Evolutionary conservation across 2,329 filamentous ascomycete genomes (phyloP), one percentile per base, ranked within the genome.

Genomic region (Aspergillus aculeatus): DNA sequence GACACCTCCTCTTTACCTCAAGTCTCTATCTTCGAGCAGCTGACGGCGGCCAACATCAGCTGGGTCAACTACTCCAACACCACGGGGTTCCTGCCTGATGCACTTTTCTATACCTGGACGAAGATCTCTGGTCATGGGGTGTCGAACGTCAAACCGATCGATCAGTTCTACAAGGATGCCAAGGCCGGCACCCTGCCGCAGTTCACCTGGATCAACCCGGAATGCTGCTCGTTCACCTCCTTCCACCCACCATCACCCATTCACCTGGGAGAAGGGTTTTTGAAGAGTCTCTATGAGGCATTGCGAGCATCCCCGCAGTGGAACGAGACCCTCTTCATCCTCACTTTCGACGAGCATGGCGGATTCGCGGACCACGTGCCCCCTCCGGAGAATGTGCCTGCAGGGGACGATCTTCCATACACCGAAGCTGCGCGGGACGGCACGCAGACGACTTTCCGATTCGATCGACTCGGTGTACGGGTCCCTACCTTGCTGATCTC

Each of bases 191-290:
- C 69, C 0, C 72, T 82, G 1, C 75, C 79, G 5, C 69, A 73
- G 47, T 79, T 82, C 57, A 78, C 75, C 63, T 83, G 81, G 68
- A 75, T 81, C 70, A 85, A 81, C 65, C 79, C 81, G 4, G 78
- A 80, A 61, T 82, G 83, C 72, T 82, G 83, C 64, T 74, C 73
- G 16, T 80, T 80, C 62, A 83, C 75, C 60, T 81, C 78, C 14
- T 79, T 79, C 71, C 79, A 81, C 58, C 79, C 79, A 0, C 73
- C 77, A 0, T 77, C 75, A 3, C 78, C 77, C 0, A 78, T 81
- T 54, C 77, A 75, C 5, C 70, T 75, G 38, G 79, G 80, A 35
- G 79, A 81, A 62, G 69, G 67, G 23, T 79, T 80, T 58, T 74
- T 82, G 64, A 81, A 80, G 64, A 68, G 74, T 16, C 76, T 82